A percentile compares a stretch with the other conserved stretches of the same genome.
Conservation (phyloP, 768 basidiomycete genomes). For the Leucocoprinus leucothites region DNA sequence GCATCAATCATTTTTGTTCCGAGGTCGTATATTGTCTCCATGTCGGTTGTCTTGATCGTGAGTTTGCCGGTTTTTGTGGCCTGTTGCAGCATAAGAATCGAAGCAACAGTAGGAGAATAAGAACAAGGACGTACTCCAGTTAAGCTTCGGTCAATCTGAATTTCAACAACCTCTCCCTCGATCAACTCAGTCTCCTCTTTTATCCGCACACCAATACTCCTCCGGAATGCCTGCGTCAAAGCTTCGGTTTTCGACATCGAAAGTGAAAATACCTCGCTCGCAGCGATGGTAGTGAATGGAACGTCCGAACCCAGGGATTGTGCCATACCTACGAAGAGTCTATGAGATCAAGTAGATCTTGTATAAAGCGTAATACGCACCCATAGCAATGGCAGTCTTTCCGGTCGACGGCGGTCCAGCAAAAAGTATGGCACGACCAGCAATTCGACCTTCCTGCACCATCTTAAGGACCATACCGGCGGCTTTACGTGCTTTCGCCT, state of each 20-base stretch:
- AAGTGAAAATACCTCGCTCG: conserved; percentile 95
- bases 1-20: conserved; percentile 99
- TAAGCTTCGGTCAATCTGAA: conserved; percentile 94
- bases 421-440: conserved; percentile 94
- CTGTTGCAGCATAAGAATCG: conserved; percentile 34
- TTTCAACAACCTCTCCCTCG: conserved; percentile 97
- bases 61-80: conserved; percentile 97
- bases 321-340: conserved; percentile 75
- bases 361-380: conserved; percentile 34
- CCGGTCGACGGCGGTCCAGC: conserved; percentile 97
- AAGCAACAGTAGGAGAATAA: conserved; percentile 1
- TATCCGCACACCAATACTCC: conserved; percentile 96
- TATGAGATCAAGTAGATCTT: conserved; percentile 17
- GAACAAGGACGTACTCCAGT: conserved; percentile 67
- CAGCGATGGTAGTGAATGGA: conserved; percentile 97
- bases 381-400: conserved; percentile 97
- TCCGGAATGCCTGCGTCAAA: conserved; percentile 91
- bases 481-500: conserved; percentile 93
- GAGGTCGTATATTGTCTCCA: conserved; percentile 99
- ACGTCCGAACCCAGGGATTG: conserved; percentile 93
- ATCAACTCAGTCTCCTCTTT: conserved; percentile 98
- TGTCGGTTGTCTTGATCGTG: conserved; percentile 97
- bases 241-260: conserved; percentile 99
- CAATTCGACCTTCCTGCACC: conserved; percentile 95
- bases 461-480: conserved; percentile 97